These are phyloP conservation scores for Alternaria solani DNA, from an alignment of 2,329 filamentous ascomycete genomes.

Conservation along the genomic window DNA sequence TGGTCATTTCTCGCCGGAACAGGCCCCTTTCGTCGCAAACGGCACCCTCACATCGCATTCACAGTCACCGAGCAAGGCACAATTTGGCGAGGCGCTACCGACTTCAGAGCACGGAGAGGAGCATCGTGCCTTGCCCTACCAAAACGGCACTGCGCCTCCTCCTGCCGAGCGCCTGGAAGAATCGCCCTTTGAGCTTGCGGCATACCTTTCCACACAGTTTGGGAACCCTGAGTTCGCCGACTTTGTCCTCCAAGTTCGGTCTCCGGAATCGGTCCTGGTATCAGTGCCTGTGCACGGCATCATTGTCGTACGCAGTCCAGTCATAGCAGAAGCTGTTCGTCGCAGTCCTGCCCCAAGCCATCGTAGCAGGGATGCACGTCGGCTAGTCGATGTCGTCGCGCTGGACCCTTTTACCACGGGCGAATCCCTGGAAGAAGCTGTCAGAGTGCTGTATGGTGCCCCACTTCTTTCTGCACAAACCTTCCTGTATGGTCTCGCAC, in stretches of 20 bases:
- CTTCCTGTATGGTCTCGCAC: slow-evolving; percentile 42
- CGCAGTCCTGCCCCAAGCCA: slow-evolving; percentile 28
- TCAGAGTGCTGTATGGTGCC: slow-evolving; percentile 49
- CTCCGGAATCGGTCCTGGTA: slow-evolving; percentile 36
- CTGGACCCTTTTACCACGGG: slow-evolving; percentile 39
- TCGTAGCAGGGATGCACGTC: slow-evolving; percentile 36
- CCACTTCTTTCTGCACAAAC: slow-evolving; percentile 38
- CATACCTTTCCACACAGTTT: slow-evolving; percentile 46
- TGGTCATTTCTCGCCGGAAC: slow-evolving; percentile 29
- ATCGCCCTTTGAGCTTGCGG: slow-evolving; percentile 41
- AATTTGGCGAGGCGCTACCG: slow-evolving; percentile 33
- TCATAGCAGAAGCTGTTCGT: slow-evolving; percentile 42
- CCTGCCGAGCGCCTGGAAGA: slow-evolving; percentile 33
- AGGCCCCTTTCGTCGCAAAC: slow-evolving; percentile 30
- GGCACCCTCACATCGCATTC: slow-evolving; percentile 42
- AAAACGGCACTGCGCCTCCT: slow-evolving; percentile 25
- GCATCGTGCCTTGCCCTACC: slow-evolving; percentile 23
- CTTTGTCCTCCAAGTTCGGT: slow-evolving; percentile 47
- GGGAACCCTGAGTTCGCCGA: slow-evolving; percentile 49
- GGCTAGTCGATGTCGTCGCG: slow-evolving; percentile 38
- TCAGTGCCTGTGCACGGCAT: slow-evolving; percentile 48
- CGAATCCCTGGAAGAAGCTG: slow-evolving; percentile 45
- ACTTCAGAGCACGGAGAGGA: slow-evolving; percentile 34
- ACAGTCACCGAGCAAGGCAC: slow-evolving; percentile 45
- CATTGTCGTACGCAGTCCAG: slow-evolving; percentile 46